A percentile compares a stretch with the other conserved stretches of the same genome.
Evolutionary conservation across 805 yeast genomes (phyloP).

Genomic region (Wickerhamomyces alni): DNA sequence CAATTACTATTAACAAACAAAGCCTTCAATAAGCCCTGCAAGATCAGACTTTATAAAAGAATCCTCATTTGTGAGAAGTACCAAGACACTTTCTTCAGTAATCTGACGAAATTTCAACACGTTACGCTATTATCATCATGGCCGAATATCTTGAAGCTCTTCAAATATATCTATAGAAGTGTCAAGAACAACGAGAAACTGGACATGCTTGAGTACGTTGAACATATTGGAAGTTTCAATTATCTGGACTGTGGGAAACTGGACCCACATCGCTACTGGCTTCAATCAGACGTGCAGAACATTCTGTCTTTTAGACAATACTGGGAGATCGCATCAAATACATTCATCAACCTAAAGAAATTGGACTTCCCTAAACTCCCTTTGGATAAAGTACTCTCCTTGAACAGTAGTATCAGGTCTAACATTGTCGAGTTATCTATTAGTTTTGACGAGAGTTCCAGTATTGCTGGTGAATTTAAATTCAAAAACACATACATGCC

Average conservation of each 20-base stretch:
- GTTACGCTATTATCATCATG: constrained; percentile 15
- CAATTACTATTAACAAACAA: constrained; percentile 9
- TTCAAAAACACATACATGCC: constrained; percentile 5
- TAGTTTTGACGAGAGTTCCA: constrained; percentile 3
- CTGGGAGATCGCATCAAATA: constrained; percentile 15
- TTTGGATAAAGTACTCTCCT: constrained; percentile 10
- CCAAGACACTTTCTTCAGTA: constrained; percentile 16
- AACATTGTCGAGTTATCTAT: constrained; percentile 8
- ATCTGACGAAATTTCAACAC: constrained; percentile 5
- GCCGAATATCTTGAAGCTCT: constrained; percentile 13
- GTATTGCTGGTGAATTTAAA: constrained; percentile 2
- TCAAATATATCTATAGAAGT: constrained; percentile 9
- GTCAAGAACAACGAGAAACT: constrained; percentile 2
- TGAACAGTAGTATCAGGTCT: neutral
- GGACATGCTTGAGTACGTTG: constrained; percentile 10
- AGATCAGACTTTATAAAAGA: constrained; percentile 15
- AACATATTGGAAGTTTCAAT: constrained; percentile 15
- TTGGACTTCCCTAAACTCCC: constrained; percentile 14
- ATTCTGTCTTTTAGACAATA: constrained; percentile 16
- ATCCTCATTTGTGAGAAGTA: constrained; percentile 21
- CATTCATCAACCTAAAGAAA: constrained; percentile 9
- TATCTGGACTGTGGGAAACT: constrained; percentile 18
- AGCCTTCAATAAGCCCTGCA: constrained; percentile 10
- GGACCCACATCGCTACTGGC: constrained; percentile 12
- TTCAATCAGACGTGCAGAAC: constrained; percentile 8